Percentiles rank a stretch among this genome's conserved stretches.
Conservation (phyloP, 2,329 filamentous ascomycete species). For the Talaromyces sp. region DNA sequence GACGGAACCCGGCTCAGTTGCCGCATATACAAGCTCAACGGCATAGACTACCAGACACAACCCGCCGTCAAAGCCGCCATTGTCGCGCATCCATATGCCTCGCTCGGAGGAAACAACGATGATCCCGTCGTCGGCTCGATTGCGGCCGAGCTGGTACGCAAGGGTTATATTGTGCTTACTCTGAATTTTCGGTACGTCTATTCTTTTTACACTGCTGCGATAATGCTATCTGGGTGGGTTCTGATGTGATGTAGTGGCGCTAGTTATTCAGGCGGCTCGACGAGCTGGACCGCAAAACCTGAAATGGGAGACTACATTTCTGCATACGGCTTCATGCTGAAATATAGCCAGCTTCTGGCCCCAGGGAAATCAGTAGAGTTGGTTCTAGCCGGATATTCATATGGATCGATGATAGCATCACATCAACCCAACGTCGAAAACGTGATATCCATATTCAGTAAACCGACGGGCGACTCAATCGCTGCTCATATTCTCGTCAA, state of each 20-base stretch:
- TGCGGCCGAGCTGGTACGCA: constrained; percentile 61
- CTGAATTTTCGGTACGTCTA: constrained; percentile 80
- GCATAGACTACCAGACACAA: constrained; percentile 32
- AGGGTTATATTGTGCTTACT: constrained; percentile 73
- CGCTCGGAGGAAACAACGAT: constrained; percentile 80
- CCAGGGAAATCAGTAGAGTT: constrained; percentile 15
- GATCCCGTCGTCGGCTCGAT: constrained; percentile 72
- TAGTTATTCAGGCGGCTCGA: constrained; percentile 67
- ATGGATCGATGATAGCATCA: constrained; percentile 78
- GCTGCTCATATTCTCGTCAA: constrained; percentile 67
- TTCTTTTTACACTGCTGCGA: not conserved
- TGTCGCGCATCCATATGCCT: constrained; percentile 86
- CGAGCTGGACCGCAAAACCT: constrained; percentile 80
- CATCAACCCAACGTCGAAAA: constrained; percentile 60
- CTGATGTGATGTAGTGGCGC: constrained; percentile 61
- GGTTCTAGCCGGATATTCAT: constrained; percentile 80
- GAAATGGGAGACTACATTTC: constrained; percentile 81
- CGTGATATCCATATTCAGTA: constrained; percentile 60
- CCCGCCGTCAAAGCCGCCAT: constrained; percentile 52
- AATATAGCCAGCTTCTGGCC: constrained; percentile 55
- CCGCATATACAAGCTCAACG: constrained; percentile 70
- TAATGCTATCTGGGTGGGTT: not conserved
- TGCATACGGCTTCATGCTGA: constrained; percentile 72
- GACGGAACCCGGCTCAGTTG: constrained; percentile 74
- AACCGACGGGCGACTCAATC: constrained; percentile 53